Percentiles rank a stretch among this genome's conserved stretches.
phyloP scores from a whole-genome alignment of 768 basidiomycete species.

The Pleurotus tuber-regium region DNA sequence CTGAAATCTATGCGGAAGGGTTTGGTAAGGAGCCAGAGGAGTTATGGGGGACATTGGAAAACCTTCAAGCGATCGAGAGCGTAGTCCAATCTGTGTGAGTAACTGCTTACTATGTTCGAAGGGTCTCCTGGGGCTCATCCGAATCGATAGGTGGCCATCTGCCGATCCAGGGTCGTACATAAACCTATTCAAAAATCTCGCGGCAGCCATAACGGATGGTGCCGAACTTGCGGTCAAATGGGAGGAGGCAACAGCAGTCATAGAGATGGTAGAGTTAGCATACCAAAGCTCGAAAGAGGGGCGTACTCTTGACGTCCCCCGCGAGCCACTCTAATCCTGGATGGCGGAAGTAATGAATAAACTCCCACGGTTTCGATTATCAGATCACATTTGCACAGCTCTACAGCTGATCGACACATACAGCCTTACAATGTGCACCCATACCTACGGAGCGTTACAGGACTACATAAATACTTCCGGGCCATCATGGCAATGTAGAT shows the following conservation, averaged over 20 bases:
- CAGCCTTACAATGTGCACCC: too few relatives aligned
- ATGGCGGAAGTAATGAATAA: too few relatives aligned
- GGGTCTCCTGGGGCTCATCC: background rate
- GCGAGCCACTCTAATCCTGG: background rate
- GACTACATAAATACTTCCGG: too few relatives aligned
- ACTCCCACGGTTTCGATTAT: too few relatives aligned
- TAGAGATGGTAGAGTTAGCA: conserved; percentile 78
- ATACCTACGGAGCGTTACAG: too few relatives aligned
- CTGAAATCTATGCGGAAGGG: conserved; percentile 35
- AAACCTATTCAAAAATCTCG: conserved; percentile 65
- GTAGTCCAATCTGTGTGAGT: conserved; percentile 36
- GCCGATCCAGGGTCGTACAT: conserved; percentile 55
- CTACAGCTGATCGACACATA: background rate
- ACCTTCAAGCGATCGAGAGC: conserved; percentile 44
- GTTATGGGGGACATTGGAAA: conserved; percentile 63
- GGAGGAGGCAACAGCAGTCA: conserved; percentile 66
- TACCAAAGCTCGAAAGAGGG: conserved; percentile 65
- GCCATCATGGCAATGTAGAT: too few relatives aligned
- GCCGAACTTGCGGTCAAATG: conserved; percentile 63
- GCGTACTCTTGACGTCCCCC: conserved; percentile 31
- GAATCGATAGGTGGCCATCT: conserved; percentile 56
- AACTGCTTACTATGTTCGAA: background rate
- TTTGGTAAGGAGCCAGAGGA: conserved; percentile 65
- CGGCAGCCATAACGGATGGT: conserved; percentile 54
- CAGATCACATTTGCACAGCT: too few relatives aligned